Evolutionary conservation across 2,329 filamentous ascomycete species (phyloP), one percentile per base, ranked within the genome.

Genomic region (Keithomyces neogunnii): DNA sequence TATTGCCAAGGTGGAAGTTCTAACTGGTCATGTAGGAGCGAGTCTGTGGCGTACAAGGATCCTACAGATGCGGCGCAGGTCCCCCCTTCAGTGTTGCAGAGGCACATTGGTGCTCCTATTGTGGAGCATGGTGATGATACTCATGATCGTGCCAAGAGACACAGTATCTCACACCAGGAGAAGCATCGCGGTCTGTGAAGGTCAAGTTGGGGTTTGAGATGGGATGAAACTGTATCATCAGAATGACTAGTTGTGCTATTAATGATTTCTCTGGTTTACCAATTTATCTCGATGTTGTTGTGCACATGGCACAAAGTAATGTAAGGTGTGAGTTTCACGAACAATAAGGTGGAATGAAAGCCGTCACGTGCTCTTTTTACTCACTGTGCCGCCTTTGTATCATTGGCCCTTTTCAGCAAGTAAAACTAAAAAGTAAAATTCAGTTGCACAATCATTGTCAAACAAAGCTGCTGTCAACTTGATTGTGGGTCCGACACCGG

Each of bases 1-100:
- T 5, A 6, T 29, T 4, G 26, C 5, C 19, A 48, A 10, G 33
- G 10, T 26, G 33, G 36, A 31, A 9, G 28, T n/a, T 35, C 38
- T 44, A 44, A 44, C 8, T 4, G 30, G 8, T 30, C 11, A 30
- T 30, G 28, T 28, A 44, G 40, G 28, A 30, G 6, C 28, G 51
- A 26, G 26, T 45, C 10, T 33, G 11, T 53, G 31, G 50, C 55
- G 4, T 36, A 59, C 47, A 67, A 66, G 54, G 77, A 81, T 45
- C 77, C 77, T 3, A 75, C 70, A 19, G 78, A 82, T 55, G 78
- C 79, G 1, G 67, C 78, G 0, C 77, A 82, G 59, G 78, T 81
- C 0, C 77, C 78, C 1, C 78, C 79, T 4, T 81, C 78, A 2
- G 72, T 76, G 0, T 45, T 82, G 53, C 66, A 67, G 47, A 65